Conservation (phyloP, 345 rosid genomes). For the Sisymbrium irio region DNA sequence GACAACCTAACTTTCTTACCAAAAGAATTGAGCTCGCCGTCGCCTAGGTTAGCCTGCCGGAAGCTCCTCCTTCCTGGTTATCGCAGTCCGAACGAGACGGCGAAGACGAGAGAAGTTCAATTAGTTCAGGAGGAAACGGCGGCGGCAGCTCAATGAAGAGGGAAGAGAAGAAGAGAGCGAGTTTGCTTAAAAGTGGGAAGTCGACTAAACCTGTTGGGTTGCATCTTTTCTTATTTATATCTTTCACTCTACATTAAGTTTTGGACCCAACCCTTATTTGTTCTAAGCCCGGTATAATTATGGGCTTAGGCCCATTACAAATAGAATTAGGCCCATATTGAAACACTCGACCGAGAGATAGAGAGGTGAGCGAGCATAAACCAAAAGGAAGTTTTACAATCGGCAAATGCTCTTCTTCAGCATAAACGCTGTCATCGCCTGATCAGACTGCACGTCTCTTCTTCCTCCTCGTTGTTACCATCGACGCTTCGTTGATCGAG, state of each 20-base stretch:
- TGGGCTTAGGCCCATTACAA: neutral
- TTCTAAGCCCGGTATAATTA: neutral
- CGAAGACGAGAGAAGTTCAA: slow-evolving; percentile 19
- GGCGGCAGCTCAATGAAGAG: slow-evolving; percentile 31
- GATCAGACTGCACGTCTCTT: slow-evolving; percentile 37
- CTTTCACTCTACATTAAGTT: neutral
- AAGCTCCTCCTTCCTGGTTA: slow-evolving; percentile 6
- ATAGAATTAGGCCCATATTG: neutral
- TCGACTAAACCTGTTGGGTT: slow-evolving; percentile 12
- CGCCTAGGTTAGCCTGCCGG: slow-evolving; percentile 8
- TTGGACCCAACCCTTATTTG: neutral
- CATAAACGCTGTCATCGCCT: slow-evolving; percentile 38
- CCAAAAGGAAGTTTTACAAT: slow-evolving; percentile 11
- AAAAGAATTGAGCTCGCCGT: slow-evolving; percentile 16
- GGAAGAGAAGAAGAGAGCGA: neutral
- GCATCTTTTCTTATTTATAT: neutral
- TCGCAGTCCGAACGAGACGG: slow-evolving; percentile 7
- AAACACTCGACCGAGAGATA: neutral
- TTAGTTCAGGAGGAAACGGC: slow-evolving; percentile 31
- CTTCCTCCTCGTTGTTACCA: slow-evolving; percentile 28
- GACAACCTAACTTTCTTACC: slow-evolving; percentile 7
- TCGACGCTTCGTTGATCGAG: slow-evolving; percentile 25
- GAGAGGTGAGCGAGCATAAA: slow-evolving; percentile 1
- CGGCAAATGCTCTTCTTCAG: slow-evolving; percentile 29
- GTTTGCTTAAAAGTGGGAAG: slow-evolving; percentile 26